A percentile compares a stretch with the other conserved stretches of the same genome.
These are phyloP conservation scores for Massariosphaeria phaeospora DNA, from an alignment of 495 filamentous ascomycete species.

Conservation along the genomic window DNA sequence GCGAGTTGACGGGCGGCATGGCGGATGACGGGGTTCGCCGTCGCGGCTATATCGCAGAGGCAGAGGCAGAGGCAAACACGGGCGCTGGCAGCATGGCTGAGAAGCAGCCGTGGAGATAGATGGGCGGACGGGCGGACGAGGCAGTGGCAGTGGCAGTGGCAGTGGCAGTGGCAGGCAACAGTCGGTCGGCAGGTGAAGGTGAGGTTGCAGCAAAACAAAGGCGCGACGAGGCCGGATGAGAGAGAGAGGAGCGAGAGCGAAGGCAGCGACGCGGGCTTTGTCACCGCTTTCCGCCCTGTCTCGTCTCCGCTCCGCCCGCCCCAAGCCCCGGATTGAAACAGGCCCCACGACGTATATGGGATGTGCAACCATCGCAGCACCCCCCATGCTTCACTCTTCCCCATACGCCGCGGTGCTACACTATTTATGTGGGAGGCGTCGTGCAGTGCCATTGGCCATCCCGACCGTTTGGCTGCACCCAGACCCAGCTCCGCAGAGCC, in stretches of 20 bases:
- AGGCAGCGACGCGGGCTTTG: not conserved
- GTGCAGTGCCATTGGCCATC: not conserved
- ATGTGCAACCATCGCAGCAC: conserved; percentile 8
- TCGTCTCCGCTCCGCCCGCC: not conserved
- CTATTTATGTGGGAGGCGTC: too few relatives aligned
- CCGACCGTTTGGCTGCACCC: conserved; percentile 4
- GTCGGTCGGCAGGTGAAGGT: not conserved
- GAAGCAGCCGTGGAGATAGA: not conserved
- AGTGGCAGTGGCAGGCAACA: not conserved
- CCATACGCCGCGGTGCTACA: too few relatives aligned
- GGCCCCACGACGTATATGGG: not conserved
- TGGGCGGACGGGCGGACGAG: not conserved
- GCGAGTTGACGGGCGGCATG: conserved; percentile 31
- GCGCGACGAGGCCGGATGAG: not conserved
- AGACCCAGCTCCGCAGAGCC: conserved; percentile 16
- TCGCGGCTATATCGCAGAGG: not conserved
- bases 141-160: conserved; percentile 1
- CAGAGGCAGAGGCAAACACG: not conserved
- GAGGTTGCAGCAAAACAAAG: not conserved
- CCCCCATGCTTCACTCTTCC: not conserved
- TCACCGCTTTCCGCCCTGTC: not conserved
- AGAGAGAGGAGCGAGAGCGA: not conserved
- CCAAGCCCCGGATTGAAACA: not conserved
- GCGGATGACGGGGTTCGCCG: conserved; percentile 5
- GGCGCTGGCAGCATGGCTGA: conserved; percentile 1